These are phyloP conservation scores for Agrocybe chaxingu DNA, from an alignment of 768 basidiomycete species.

Conservation along the genomic window DNA sequence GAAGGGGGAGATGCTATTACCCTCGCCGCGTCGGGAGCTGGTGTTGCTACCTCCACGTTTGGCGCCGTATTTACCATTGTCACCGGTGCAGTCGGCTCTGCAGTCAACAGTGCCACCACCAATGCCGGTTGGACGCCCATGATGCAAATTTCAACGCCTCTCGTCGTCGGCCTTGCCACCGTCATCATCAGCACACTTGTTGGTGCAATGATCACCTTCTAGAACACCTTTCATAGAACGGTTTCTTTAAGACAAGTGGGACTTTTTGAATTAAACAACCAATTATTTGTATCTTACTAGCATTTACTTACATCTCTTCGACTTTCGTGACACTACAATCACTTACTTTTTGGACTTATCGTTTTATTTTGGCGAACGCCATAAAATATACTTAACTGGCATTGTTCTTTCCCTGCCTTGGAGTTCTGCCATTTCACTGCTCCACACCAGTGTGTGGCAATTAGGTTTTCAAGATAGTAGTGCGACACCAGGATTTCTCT, in stretches of 20 bases:
- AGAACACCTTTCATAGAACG: slow-evolving; percentile 17
- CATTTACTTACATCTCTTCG: too few relatives aligned
- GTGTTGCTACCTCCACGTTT: slow-evolving; percentile 44
- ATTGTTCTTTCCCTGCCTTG: too few relatives aligned
- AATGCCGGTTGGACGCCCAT: slow-evolving; percentile 13
- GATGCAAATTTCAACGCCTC: slow-evolving; percentile 24
- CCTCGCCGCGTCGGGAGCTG: slow-evolving; percentile 43
- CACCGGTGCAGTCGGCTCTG: slow-evolving; percentile 29
- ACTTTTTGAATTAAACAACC: not conserved
- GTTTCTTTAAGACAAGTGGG: not conserved
- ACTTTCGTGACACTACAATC: too few relatives aligned
- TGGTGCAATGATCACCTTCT: slow-evolving; percentile 38
- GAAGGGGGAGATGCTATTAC: slow-evolving; percentile 60
- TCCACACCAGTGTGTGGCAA: too few relatives aligned
- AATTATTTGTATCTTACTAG: too few relatives aligned
- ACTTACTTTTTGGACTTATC: too few relatives aligned
- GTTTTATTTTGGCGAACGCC: too few relatives aligned
- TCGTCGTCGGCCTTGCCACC: slow-evolving; percentile 30
- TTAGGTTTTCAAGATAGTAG: too few relatives aligned
- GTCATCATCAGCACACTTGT: slow-evolving; percentile 36
- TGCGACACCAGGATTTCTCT: too few relatives aligned
- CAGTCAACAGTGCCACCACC: slow-evolving; percentile 18
- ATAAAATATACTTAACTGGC: too few relatives aligned
- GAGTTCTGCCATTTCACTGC: too few relatives aligned
- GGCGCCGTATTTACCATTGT: slow-evolving; percentile 54